Base-by-base conservation (phyloP, 129 eudicot genomes). In the Artemisia annua region DNA sequence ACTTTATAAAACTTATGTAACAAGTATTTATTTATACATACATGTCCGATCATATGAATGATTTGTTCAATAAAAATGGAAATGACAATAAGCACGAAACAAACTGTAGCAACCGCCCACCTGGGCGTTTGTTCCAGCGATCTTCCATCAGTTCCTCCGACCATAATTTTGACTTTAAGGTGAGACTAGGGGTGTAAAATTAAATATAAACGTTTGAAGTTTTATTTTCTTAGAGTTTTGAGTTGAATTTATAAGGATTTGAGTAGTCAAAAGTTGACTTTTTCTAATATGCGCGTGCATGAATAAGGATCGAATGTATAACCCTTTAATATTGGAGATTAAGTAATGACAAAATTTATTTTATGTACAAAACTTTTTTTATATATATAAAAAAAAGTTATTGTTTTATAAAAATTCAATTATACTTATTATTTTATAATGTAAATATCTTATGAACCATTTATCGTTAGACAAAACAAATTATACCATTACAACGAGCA, bases 101-200 rank as follows among this genome's bases (percentile, higher is more conserved):
- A 72, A 13, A 83, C 87, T 44, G 84, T 80, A 48, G 84, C 87
- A 8, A 80, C 82, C 4, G 87, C 87, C 87, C 87, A 83, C 2
- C 84, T 78, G 14, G 86, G 86, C 9, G 83, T 83, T 32, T 83
- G 77, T 62, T 83, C 80, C 48, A 83, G 50, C 17, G 83, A 69
- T 48, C 79, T 54, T 11, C 52, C 71, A 17, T 24, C 74, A 10
- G 43, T 51, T 49, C 63, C 71, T 35, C 83, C 86, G 1, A 80
- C 80, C 74, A 78, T 78, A 16, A 43, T 20, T 4, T 60, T 11
- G 20, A 20, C n/a, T 11, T 13, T 8, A 43, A 18, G 15, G 53
- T 39, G 75, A 43, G 26, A 6, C 2, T 17, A 2, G 9, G 35
- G 60, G 16, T 20, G 22, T 20, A 20, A 20, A 20, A 0, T 20